Conservation (phyloP, 2,329 filamentous ascomycete species). For the Corniculantispora saksenae region DNA sequence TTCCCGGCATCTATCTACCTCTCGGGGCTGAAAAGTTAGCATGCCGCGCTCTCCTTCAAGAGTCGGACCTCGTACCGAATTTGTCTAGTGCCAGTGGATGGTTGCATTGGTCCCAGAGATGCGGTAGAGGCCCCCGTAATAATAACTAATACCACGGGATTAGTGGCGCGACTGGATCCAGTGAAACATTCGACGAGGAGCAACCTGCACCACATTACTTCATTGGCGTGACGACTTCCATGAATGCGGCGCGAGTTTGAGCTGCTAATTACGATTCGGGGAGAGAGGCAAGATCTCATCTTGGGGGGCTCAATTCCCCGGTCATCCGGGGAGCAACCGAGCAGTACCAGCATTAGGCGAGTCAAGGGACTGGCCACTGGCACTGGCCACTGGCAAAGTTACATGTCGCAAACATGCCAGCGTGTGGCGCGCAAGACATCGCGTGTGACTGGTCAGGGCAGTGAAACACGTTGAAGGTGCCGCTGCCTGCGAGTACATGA, state of each 20-base stretch:
- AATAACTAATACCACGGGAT: neutral
- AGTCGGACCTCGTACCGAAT: neutral
- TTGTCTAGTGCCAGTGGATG: neutral
- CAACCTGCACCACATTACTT: neutral
- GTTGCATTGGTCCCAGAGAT: slow-evolving; percentile 6
- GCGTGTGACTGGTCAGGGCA: neutral
- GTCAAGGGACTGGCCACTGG: neutral
- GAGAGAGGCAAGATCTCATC: neutral
- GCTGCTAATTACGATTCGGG: neutral
- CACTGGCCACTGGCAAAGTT: neutral
- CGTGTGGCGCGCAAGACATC: slow-evolving; percentile 15
- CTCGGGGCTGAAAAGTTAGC: no score
- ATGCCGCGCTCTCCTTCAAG: neutral
- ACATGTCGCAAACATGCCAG: neutral
- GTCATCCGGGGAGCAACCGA: neutral
- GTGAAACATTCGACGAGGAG: slow-evolving; percentile 4
- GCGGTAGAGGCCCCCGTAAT: neutral
- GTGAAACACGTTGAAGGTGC: slow-evolving; percentile 16
- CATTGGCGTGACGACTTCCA: neutral
- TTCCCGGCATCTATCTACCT: no score
- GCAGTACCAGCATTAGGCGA: neutral
- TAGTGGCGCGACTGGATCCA: neutral
- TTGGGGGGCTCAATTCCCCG: neutral
- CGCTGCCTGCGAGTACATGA: neutral
- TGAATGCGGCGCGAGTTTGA: neutral